Base-by-base conservation (phyloP, 2,329 filamentous ascomycete species). In the Sclerotinia spermophila region DNA sequence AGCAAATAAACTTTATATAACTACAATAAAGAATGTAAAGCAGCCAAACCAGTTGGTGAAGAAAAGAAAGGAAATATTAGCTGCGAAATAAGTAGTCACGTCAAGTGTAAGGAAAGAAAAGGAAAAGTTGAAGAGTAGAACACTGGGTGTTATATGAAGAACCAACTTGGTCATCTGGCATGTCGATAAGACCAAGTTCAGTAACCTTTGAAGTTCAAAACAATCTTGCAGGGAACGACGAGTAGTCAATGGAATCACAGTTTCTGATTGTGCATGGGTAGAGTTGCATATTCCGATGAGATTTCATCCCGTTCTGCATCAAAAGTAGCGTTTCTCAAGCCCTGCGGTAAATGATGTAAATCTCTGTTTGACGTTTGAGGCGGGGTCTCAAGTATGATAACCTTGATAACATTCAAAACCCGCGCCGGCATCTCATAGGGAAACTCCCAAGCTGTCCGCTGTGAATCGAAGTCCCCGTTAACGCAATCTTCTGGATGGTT, bases 41-140 rank as follows among this genome's bases (percentile, higher is more conserved):
- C 81, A 82, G 82, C 84, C 83, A 84, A 85, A 80, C 84, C 84
- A 84, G 84, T 84, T 84, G 83, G 83, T 79, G 75, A 78, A 78
- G 82, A 79, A 84, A 84, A 79, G 82, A 83, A 80, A 81, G 81
- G 79, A 73, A 74, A 73, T 74, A 77, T 78, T 77, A 79, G 78
- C 78, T 79, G 78, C 78, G 75, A 73, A 75, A 71, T 55, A 70
- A 72, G 76, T 78, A 78, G 74, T 79, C 74, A 75, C 77, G 75
- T 77, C 76, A 73, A 77, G 77, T 79, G 74, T 64, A 73, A 72
- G 71, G 74, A 76, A 61, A 72, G 71, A 77, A 72, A 75, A 72
- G 73, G 59, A 72, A 74, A 74, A 76, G 48, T 74, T 62, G 72
- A 70, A 66, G 67, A 67, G 70, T 44, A 69, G 61, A 69, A 68